A percentile compares a stretch with the other conserved stretches of the same genome.
Evolutionary conservation across 192 early-diverging fungal genomes (phyloP).

Genomic region (Endogone sp.): DNA sequence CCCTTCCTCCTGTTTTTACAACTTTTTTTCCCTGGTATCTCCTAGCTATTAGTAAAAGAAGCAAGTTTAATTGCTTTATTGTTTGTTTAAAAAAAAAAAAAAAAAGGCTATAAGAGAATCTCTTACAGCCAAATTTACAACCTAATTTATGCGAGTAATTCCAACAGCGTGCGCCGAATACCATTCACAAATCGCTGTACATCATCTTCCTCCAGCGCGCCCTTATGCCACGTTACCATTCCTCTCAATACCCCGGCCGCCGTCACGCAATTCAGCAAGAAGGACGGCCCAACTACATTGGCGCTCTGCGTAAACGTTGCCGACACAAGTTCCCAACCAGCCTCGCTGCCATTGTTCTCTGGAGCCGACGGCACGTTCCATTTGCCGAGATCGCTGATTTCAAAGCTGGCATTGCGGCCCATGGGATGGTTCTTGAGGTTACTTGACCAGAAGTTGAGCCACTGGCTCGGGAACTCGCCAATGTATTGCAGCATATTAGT

Average conservation of each 20-base stretch:
- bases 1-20: too few species aligned
- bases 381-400: conserved; percentile 27
- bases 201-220: too few species aligned
- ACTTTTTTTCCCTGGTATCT: too few species aligned
- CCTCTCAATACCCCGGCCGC: too few species aligned
- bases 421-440: conserved; percentile 15
- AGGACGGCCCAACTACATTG: neutral
- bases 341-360: neutral
- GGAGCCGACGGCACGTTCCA: neutral
- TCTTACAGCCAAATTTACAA: too few species aligned
- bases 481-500: conserved; percentile 8
- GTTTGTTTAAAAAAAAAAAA: too few species aligned
- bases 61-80: too few species aligned
- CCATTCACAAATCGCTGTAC: neutral
- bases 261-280: neutral
- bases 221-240: too few species aligned
- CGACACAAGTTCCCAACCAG: neutral
- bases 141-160: too few species aligned
- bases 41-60: too few species aligned
- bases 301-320: neutral
- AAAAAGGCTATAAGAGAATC: too few species aligned
- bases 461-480: conserved; percentile 13
- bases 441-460: conserved; percentile 7
- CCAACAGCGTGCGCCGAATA: too few species aligned
- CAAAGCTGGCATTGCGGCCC: conserved; percentile 22